A percentile compares a stretch with the other conserved stretches of the same genome.
These are phyloP conservation scores for Gymnopus androsaceus DNA, from an alignment of 1,284 basidiomycete species.

Conservation along the genomic window DNA sequence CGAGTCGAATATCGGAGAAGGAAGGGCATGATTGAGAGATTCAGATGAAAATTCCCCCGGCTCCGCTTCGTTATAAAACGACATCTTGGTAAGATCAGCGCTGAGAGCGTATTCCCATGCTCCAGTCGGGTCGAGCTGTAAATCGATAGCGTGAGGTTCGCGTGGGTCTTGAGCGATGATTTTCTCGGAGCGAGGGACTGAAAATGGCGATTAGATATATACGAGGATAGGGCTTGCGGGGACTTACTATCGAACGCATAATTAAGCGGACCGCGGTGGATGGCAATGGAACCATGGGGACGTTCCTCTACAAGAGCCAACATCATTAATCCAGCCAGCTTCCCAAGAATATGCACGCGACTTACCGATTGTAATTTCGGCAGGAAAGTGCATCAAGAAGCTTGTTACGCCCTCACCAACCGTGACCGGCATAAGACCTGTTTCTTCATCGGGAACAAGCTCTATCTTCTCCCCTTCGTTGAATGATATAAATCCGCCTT, in stretches of 20 bases:
- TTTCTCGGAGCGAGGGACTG: constrained; percentile 30
- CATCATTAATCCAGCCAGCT: too few relatives aligned
- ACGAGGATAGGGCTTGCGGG: too few relatives aligned
- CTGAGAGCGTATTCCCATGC: constrained; percentile 44
- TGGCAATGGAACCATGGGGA: constrained; percentile 45
- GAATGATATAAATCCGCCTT: constrained; percentile 35
- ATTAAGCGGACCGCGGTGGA: constrained; percentile 44
- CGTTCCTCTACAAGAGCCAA: constrained; percentile 40
- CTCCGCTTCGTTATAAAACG: constrained; percentile 33
- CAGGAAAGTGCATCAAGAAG: constrained; percentile 47
- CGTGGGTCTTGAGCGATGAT: constrained; percentile 36
- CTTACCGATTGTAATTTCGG: constrained; percentile 49
- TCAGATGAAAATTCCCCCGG: neutral
- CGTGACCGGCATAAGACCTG: constrained; percentile 36
- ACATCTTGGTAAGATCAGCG: constrained; percentile 38
- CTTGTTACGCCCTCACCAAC: constrained; percentile 46
- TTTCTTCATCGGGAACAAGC: constrained; percentile 37
- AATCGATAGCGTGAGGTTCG: constrained; percentile 38
- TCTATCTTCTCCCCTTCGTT: constrained; percentile 29
- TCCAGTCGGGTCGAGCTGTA: constrained; percentile 37
- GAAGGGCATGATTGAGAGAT: constrained; percentile 22
- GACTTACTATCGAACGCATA: constrained; percentile 40
- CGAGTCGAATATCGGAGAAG: constrained; percentile 41
- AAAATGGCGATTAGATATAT: neutral
- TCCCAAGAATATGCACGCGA: constrained; percentile 12